phyloP scores from a whole-genome alignment of 257 asterid species.

The Mentha longifolia region DNA sequence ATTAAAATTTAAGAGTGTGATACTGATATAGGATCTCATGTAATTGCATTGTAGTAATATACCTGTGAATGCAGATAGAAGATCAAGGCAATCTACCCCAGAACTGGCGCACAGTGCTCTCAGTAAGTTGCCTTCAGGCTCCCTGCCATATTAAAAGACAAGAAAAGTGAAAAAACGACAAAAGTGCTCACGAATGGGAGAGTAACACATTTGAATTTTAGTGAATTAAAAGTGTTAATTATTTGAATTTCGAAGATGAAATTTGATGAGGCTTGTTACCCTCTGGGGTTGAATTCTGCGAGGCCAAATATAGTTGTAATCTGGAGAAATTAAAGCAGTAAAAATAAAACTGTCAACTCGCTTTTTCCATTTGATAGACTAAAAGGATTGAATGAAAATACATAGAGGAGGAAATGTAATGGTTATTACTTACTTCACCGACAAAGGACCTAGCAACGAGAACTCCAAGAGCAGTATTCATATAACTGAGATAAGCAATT shows the following conservation, averaged over 20 bases:
- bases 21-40: too few relatives aligned
- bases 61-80: conserved; percentile 70
- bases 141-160: conserved; percentile 35
- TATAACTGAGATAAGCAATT: conserved; percentile 79
- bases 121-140: conserved; percentile 46
- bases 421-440: conserved; percentile 60
- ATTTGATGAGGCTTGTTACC: conserved; percentile 35
- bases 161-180: too few relatives aligned
- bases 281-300: conserved; percentile 79
- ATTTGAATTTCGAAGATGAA: too few relatives aligned
- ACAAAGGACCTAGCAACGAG: conserved; percentile 64
- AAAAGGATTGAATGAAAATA: too few relatives aligned
- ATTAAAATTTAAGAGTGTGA: too few relatives aligned
- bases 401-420: not conserved
- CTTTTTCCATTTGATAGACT: too few relatives aligned
- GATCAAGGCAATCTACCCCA: conserved; percentile 67
- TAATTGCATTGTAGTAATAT: too few relatives aligned
- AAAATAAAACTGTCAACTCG: not conserved
- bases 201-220: too few relatives aligned
- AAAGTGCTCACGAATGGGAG: too few relatives aligned
- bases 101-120: conserved; percentile 48
- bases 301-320: conserved; percentile 63
- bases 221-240: too few relatives aligned
- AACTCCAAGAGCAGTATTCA: conserved; percentile 69
- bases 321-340: conserved; percentile 38